These are phyloP conservation scores for Sapria himalayana DNA, from an alignment of 345 rosid species.

Conservation along the genomic window DNA sequence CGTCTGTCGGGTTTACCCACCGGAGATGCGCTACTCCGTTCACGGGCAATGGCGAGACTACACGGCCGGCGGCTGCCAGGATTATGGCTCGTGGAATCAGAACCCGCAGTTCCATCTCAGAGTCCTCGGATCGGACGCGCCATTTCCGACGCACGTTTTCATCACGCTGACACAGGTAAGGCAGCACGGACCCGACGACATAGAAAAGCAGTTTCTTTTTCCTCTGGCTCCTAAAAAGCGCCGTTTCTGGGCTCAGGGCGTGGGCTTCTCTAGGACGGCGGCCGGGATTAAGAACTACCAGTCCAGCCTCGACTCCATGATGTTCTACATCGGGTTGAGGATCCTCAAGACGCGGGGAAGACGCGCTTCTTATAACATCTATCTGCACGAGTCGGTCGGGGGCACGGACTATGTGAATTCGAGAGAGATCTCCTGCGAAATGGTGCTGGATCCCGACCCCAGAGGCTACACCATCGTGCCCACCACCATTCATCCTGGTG, in stretches of 20 bases:
- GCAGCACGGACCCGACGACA: too few species aligned
- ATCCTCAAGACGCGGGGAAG: conserved; percentile 94
- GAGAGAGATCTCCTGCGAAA: conserved; percentile 97
- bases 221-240: too few species aligned
- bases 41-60: conserved; percentile 93
- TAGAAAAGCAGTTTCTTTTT: too few species aligned
- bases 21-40: conserved; percentile 94
- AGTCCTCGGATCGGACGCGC: conserved; percentile 79
- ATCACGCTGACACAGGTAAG: conserved; percentile 93
- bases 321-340: conserved; percentile 97
- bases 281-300: conserved; percentile 92
- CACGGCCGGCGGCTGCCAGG: conserved; percentile 99
- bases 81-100: conserved; percentile 94
- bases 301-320: conserved; percentile 77
- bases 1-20: conserved; percentile 90
- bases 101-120: conserved; percentile 93
- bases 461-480: conserved; percentile 99
- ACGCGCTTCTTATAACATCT: conserved; percentile 89
- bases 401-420: conserved; percentile 99
- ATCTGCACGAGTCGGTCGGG: conserved; percentile 94
- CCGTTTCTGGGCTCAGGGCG: conserved; percentile 35
- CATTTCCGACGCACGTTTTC: conserved; percentile 76
- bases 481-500: conserved; percentile 95
- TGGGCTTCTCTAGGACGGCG: conserved; percentile 84
- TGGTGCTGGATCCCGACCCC: conserved; percentile 99